These are phyloP conservation scores for Talaromyces verruculosus DNA, from an alignment of 2,329 filamentous ascomycete genomes.

Conservation along the genomic window DNA sequence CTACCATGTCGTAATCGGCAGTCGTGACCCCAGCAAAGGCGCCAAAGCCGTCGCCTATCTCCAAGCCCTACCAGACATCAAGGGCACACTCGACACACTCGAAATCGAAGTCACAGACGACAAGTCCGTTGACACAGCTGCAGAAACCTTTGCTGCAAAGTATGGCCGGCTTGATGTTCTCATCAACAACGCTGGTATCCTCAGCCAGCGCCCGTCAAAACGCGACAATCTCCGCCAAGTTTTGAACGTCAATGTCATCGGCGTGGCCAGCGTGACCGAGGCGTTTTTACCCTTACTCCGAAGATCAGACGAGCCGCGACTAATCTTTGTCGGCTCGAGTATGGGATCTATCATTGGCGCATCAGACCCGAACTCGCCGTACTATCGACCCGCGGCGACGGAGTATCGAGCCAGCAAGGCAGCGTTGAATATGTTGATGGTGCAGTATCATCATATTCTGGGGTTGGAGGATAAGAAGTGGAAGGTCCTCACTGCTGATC, in stretches of 20 bases:
- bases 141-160: constrained; percentile 56
- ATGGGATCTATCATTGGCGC: constrained; percentile 38
- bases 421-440: constrained; percentile 49
- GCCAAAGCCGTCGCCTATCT: constrained; percentile 20
- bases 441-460: constrained; percentile 45
- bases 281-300: constrained; percentile 37
- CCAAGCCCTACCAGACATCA: constrained; percentile 11
- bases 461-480: constrained; percentile 42
- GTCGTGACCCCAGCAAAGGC: constrained; percentile 23
- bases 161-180: constrained; percentile 45
- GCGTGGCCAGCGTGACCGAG: constrained; percentile 40
- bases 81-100: constrained; percentile 23
- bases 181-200: constrained; percentile 30
- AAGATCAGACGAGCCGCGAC: constrained; percentile 32
- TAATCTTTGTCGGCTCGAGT: constrained; percentile 43
- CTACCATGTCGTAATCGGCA: constrained; percentile 28
- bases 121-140: constrained; percentile 53
- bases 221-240: constrained; percentile 35
- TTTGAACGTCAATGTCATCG: constrained; percentile 42
- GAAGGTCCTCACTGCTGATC: constrained; percentile 50
- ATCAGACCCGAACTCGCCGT: constrained; percentile 30
- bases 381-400: constrained; percentile 33
- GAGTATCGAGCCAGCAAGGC: constrained; percentile 46
- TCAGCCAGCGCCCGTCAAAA: neutral
- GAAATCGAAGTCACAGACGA: constrained; percentile 53